Percentiles rank a stretch among this genome's conserved stretches.
phyloP scores from a whole-genome alignment of 164 flowering plant genomes.

The Aristolochia californica region DNA sequence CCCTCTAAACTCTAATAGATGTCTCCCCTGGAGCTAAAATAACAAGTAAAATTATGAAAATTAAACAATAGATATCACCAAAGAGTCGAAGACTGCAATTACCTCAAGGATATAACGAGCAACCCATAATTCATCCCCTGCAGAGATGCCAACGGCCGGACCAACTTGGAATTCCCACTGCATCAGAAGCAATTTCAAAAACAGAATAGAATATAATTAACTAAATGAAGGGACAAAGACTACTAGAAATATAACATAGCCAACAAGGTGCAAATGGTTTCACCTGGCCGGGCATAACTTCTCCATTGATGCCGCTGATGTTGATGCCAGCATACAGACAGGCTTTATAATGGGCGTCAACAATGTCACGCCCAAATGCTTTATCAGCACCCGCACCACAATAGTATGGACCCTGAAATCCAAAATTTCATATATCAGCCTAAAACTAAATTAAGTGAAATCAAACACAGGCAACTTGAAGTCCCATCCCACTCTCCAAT shows the following conservation, averaged over 20 bases:
- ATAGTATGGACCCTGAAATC: constrained; percentile 29
- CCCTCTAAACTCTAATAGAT: neutral
- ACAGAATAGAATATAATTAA: too few relatives aligned
- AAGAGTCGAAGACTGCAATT: constrained; percentile 2
- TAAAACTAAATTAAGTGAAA: too few relatives aligned
- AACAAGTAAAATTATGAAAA: too few relatives aligned
- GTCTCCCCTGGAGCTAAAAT: too few relatives aligned
- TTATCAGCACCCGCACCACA: constrained; percentile 31
- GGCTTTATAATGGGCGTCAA: constrained; percentile 34
- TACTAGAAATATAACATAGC: neutral
- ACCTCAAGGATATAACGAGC: constrained; percentile 28
- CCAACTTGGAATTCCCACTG: constrained; percentile 34
- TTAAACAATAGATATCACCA: too few relatives aligned
- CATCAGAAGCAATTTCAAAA: neutral
- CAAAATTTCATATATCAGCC: neutral
- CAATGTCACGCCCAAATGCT: constrained; percentile 29
- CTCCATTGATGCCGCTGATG: constrained; percentile 30
- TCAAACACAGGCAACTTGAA: too few relatives aligned
- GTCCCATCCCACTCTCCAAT: too few relatives aligned
- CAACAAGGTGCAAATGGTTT: neutral
- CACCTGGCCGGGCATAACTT: constrained; percentile 33
- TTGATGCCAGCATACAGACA: constrained; percentile 33
- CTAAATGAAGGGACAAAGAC: too few relatives aligned
- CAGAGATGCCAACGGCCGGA: constrained; percentile 25
- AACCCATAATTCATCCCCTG: constrained; percentile 29